Evolutionary conservation across 1,139 yeast genomes (phyloP).

Genomic region (Saccharomyces hybrid): DNA sequence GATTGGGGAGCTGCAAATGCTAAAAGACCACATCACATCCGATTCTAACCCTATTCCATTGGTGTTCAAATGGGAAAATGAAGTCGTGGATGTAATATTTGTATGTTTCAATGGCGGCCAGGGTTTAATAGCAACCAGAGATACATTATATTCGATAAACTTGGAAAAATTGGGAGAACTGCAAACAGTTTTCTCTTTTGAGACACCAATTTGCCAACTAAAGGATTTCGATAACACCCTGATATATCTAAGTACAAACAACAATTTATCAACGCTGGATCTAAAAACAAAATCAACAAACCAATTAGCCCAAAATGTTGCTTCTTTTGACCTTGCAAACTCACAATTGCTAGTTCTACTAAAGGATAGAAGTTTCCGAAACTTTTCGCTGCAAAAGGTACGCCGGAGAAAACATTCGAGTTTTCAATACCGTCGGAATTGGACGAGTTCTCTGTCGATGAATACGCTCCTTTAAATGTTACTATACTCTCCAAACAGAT

Average conservation of each 20-base stretch:
- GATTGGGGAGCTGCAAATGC: conserved; percentile 25
- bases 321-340: conserved; percentile 15
- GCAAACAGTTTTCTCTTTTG: not conserved
- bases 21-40: conserved; percentile 21
- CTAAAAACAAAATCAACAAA: not conserved
- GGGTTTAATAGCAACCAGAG: not conserved
- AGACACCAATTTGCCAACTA: not conserved
- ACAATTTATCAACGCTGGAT: conserved; percentile 3
- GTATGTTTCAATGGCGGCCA: conserved; percentile 2
- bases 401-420: not conserved
- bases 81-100: conserved; percentile 7
- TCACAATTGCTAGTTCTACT: conserved; percentile 8
- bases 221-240: conserved; percentile 1
- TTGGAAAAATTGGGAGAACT: not conserved
- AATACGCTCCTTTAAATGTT: conserved; percentile 16
- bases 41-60: not conserved
- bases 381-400: not conserved
- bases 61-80: conserved; percentile 3
- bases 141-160: not conserved
- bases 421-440: conserved; percentile 15
- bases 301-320: conserved; percentile 3
- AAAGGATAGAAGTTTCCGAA: conserved; percentile 7
- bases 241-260: conserved; percentile 7
- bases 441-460: conserved; percentile 13
- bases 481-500: conserved; percentile 12